These are phyloP conservation scores for Sisymbrium altissimum DNA, from an alignment of 345 rosid species.

Conservation along the genomic window DNA sequence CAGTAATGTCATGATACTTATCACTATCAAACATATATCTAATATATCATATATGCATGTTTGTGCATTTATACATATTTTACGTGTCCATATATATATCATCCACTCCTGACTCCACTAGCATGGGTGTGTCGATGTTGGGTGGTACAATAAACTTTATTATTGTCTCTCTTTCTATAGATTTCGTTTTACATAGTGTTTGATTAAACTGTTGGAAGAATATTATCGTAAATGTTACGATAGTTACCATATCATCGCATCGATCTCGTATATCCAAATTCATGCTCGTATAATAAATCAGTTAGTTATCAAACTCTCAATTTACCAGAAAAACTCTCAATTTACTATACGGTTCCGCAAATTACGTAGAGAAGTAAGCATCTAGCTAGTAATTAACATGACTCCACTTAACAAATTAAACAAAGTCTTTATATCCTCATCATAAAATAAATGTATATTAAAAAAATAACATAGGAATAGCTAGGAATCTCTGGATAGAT, in stretches of 20 bases:
- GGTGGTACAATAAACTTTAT: not conserved
- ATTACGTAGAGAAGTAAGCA: not conserved
- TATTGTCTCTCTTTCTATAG: not conserved
- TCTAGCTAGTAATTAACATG: not conserved
- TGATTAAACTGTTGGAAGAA: not conserved
- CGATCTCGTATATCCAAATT: not conserved
- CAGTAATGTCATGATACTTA: slow-evolving; percentile 9
- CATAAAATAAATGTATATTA: not conserved
- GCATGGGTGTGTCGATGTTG: slow-evolving; percentile 8
- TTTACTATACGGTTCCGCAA: not conserved
- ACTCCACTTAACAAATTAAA: not conserved
- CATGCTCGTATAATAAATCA: not conserved
- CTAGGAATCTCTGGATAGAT: not conserved
- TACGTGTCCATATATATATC: slow-evolving; percentile 24
- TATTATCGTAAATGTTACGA: not conserved
- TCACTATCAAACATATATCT: not conserved
- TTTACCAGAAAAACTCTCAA: not conserved
- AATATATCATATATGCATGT: not conserved
- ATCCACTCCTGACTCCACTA: slow-evolving; percentile 34
- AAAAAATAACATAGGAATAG: not conserved
- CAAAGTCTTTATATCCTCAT: not conserved
- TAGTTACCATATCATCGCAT: not conserved
- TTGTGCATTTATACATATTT: not conserved
- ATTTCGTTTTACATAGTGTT: not conserved
- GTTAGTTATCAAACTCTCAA: not conserved